Base-by-base conservation (phyloP, 2,329 filamentous ascomycete genomes). In the Purpureocillium lavendulum region DNA sequence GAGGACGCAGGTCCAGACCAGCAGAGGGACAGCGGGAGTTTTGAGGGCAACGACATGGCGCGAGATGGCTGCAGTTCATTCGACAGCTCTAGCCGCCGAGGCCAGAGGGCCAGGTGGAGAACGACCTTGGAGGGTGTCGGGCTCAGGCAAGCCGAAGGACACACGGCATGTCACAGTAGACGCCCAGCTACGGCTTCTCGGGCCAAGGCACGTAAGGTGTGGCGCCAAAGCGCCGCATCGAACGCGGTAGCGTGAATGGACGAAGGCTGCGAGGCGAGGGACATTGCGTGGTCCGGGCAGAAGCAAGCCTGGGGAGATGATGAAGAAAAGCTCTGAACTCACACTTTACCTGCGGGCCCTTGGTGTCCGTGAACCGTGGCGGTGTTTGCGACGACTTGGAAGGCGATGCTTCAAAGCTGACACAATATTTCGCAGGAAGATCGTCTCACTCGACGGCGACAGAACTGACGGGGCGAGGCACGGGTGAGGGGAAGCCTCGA, bases 21-120 rank as follows among this genome's bases (percentile, higher is more conserved):
- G 54, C 49, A 48, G 60, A 61, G 66, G 68, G 65, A 59, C 56
- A 57, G 54, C 49, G 58, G 55, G 60, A 66, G 65, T 75, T 76
- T 74, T 75, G 69, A 73, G 66, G 48, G 45, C 47, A 47, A 45
- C 47, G 43, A 51, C 49, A 48, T 44, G 42, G 41, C 56, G 39
- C 55, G 49, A 55, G 48, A 40, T 39, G 46, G 39, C 40, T 44
- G 36, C 32, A 41, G 46, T 50, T 54, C 48, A 60, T 59, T 61
- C 55, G 55, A 58, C 49, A 43, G 39, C 30, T 38, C 43, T 46
- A 69, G 64, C 61, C 58, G 56, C 53, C 52, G 53, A 49, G 50
- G 29, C 40, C 51, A 50, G 50, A 55, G 50, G 50, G 49, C 45
- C 48, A 53, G 56, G 59, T 60, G 59, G 58, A 60, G 47, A 31